Percentiles rank a stretch among this genome's conserved stretches.
Evolutionary conservation across 345 rosid genomes (phyloP).

Genomic region (Erysimum cheiranthoides): DNA sequence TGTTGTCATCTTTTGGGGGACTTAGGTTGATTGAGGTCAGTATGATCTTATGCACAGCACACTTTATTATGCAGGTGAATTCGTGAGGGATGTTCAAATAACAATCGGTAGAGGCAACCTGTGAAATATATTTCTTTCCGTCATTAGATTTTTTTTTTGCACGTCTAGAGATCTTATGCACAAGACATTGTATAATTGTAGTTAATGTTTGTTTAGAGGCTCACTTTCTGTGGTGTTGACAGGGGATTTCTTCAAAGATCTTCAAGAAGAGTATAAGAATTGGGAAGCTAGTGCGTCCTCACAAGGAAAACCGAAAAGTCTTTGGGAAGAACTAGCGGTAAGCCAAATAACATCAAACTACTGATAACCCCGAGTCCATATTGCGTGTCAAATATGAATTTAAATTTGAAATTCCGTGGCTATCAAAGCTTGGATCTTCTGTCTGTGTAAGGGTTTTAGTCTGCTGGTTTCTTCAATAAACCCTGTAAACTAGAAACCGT

Average conservation of each 20-base stretch:
- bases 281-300: conserved; percentile 85
- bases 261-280: conserved; percentile 85
- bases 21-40: conserved; percentile 43
- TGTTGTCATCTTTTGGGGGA: conserved; percentile 31
- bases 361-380: not conserved
- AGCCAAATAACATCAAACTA: conserved; percentile 27
- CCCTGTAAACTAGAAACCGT: not conserved
- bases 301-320: conserved; percentile 86
- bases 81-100: conserved; percentile 87
- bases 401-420: not conserved
- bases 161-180: conserved; percentile 17
- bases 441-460: not conserved
- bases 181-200: not conserved
- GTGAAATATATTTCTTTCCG: conserved; percentile 21
- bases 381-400: not conserved
- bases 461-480: not conserved
- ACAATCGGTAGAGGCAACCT: conserved; percentile 74
- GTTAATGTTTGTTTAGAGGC: conserved; percentile 13
- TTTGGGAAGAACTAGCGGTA: conserved; percentile 96
- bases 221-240: conserved; percentile 46
- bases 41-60: conserved; percentile 61
- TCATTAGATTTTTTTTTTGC: conserved; percentile 24
- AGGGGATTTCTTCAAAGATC: conserved; percentile 91
- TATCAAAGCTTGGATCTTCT: conserved; percentile 10
- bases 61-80: conserved; percentile 89